A percentile compares a stretch with the other conserved stretches of the same genome.
Evolutionary conservation across 495 filamentous ascomycete species (phyloP).

Genomic region (Penicillium nucicola): DNA sequence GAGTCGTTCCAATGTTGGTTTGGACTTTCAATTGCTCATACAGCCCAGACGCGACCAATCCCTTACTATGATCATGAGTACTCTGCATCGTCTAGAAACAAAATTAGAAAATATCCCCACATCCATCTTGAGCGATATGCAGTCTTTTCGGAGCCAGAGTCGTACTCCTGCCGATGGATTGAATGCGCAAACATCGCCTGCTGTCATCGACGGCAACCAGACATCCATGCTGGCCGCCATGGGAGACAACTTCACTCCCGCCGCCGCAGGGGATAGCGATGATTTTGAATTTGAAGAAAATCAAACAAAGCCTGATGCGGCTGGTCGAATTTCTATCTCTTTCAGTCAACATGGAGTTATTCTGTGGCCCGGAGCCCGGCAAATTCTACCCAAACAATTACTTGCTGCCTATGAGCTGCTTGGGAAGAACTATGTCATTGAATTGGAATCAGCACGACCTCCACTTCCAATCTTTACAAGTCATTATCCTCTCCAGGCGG

Average conservation of each 20-base stretch:
- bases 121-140: conserved; percentile 33
- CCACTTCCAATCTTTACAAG: conserved; percentile 41
- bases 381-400: conserved; percentile 34
- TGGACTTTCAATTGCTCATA: not conserved
- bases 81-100: conserved; percentile 46
- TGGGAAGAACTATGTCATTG: conserved; percentile 46
- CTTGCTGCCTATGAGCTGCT: conserved; percentile 36
- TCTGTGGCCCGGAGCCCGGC: conserved; percentile 42
- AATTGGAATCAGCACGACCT: conserved; percentile 38
- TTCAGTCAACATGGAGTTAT: conserved; percentile 50
- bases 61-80: conserved; percentile 48
- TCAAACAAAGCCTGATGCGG: conserved; percentile 23
- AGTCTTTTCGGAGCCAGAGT: conserved; percentile 27
- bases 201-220: conserved; percentile 8
- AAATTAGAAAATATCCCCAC: conserved; percentile 42
- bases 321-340: conserved; percentile 40
- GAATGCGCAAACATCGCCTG: conserved; percentile 14
- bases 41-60: conserved; percentile 43
- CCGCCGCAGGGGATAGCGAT: conserved; percentile 21
- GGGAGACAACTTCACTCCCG: conserved; percentile 29
- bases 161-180: conserved; percentile 14
- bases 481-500: conserved; percentile 36
- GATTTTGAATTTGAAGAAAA: conserved; percentile 38
- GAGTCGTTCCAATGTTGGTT: not conserved
- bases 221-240: conserved; percentile 4